Evolutionary conservation across 2,329 filamentous ascomycete species (phyloP).

Genomic region (Cytospora piceicola): DNA sequence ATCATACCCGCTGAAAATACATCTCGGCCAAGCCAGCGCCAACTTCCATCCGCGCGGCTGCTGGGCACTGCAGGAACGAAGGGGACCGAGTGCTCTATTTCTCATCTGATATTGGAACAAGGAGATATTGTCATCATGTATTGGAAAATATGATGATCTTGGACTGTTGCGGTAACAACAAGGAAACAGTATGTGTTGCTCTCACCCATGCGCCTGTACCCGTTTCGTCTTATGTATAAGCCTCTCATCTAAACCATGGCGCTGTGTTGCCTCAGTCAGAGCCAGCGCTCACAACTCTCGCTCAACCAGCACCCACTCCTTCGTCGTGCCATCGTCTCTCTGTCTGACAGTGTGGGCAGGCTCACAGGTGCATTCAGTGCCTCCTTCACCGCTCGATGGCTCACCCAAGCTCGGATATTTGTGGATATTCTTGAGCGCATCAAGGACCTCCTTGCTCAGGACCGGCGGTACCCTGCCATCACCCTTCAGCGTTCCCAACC

Average conservation of each 20-base stretch:
- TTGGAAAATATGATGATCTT: background rate
- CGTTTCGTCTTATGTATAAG: background rate
- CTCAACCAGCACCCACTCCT: slow-evolving; percentile 5
- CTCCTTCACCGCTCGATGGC: background rate
- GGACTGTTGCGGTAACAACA: background rate
- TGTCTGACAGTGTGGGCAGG: background rate
- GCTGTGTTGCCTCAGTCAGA: background rate
- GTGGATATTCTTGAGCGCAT: slow-evolving; percentile 52
- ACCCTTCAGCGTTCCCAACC: slow-evolving; percentile 51
- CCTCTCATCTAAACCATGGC: background rate
- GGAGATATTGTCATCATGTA: background rate
- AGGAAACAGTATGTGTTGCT: background rate
- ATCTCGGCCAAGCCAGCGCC: background rate
- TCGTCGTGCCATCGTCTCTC: background rate
- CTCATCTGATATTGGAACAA: background rate
- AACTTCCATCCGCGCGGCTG: background rate
- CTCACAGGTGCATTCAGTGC: background rate
- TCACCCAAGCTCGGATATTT: slow-evolving; percentile 50
- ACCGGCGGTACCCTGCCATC: slow-evolving; percentile 52
- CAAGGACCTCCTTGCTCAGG: slow-evolving; percentile 47
- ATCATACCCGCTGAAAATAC: too few relatives aligned
- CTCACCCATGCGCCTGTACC: background rate
- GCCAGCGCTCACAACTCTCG: background rate
- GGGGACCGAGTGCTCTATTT: background rate
- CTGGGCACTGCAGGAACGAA: background rate